Evolutionary conservation across 1,284 basidiomycete genomes (phyloP).

Genomic region (Irpex sp.): DNA sequence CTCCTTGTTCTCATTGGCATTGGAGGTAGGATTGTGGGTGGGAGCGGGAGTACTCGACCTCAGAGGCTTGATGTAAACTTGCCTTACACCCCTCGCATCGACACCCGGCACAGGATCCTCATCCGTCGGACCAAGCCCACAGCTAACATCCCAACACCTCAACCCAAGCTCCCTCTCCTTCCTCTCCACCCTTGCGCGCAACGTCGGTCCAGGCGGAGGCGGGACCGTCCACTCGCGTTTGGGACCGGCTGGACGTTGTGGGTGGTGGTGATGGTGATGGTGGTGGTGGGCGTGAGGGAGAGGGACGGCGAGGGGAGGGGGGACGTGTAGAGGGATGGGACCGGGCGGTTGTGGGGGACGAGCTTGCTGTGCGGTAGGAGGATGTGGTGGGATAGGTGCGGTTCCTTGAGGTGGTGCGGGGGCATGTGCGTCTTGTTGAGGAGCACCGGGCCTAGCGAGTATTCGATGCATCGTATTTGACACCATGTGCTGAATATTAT

Average conservation of each 20-base stretch:
- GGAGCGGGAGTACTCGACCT: slow-evolving; percentile 1
- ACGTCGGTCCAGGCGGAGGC: slow-evolving; percentile 38
- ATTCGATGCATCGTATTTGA: background rate
- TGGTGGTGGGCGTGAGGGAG: too few relatives aligned
- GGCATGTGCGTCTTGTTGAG: background rate
- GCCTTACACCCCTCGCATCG: slow-evolving; percentile 33
- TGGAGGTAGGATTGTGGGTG: background rate
- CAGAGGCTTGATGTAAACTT: slow-evolving; percentile 40
- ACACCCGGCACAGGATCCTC: slow-evolving; percentile 55
- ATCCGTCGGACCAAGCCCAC: slow-evolving; percentile 70
- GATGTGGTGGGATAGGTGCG: background rate
- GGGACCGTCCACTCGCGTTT: slow-evolving; percentile 34
- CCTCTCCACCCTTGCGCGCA: slow-evolving; percentile 66
- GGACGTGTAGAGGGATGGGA: slow-evolving; percentile 8
- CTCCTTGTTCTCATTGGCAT: too few relatives aligned
- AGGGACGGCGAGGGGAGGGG: background rate
- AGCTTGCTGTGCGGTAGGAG: background rate
- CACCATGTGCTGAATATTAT: background rate
- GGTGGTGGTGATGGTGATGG: background rate
- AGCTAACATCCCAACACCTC: slow-evolving; percentile 66
- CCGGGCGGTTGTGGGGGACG: slow-evolving; percentile 8
- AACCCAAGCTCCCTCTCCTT: slow-evolving; percentile 63
- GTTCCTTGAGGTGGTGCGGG: background rate
- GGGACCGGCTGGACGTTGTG: slow-evolving; percentile 14
- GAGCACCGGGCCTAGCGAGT: background rate